Evolutionary conservation across 768 basidiomycete species (phyloP).

Genomic region (Hygrophorus pudorinus): DNA sequence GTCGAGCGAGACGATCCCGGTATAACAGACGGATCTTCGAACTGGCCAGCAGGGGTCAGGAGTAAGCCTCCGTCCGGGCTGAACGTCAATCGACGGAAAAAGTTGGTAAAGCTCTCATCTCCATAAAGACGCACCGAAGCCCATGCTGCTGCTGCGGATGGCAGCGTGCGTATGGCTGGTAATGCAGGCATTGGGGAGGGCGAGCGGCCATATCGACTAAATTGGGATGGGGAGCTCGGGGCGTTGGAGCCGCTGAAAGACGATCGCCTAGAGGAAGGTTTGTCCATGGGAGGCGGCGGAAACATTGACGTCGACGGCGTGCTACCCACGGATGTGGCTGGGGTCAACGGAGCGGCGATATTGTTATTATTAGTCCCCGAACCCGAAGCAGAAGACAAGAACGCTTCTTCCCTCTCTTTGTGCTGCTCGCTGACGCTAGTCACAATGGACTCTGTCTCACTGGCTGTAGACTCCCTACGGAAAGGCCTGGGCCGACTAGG

Average conservation of each 20-base stretch:
- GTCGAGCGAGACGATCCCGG: constrained; percentile 16
- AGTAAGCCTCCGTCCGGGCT: constrained; percentile 91
- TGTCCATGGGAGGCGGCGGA: constrained; percentile 59
- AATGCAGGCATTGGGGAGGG: constrained; percentile 89
- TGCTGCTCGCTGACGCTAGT: constrained; percentile 46
- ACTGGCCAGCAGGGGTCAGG: constrained; percentile 93
- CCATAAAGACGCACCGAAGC: constrained; percentile 78
- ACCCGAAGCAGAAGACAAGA: constrained; percentile 13
- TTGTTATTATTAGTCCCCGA: constrained; percentile 17
- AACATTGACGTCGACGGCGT: constrained; percentile 56
- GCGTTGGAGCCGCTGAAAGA: constrained; percentile 79
- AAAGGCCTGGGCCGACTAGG: constrained; percentile 54
- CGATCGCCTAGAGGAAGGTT: constrained; percentile 46
- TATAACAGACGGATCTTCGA: constrained; percentile 78
- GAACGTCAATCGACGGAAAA: constrained; percentile 90
- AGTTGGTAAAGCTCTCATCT: constrained; percentile 91
- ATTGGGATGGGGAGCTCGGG: constrained; percentile 60
- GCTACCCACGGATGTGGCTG: constrained; percentile 58
- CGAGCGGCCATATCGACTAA: constrained; percentile 63
- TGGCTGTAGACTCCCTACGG: constrained; percentile 61
- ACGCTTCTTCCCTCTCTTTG: constrained; percentile 34
- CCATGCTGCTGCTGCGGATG: constrained; percentile 41
- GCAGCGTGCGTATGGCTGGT: constrained; percentile 79
- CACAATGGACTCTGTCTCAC: constrained; percentile 55
- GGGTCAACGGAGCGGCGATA: constrained; percentile 42